These are phyloP conservation scores for Tanozyma kutaoensis DNA, from an alignment of 805 yeast species.

Conservation along the genomic window DNA sequence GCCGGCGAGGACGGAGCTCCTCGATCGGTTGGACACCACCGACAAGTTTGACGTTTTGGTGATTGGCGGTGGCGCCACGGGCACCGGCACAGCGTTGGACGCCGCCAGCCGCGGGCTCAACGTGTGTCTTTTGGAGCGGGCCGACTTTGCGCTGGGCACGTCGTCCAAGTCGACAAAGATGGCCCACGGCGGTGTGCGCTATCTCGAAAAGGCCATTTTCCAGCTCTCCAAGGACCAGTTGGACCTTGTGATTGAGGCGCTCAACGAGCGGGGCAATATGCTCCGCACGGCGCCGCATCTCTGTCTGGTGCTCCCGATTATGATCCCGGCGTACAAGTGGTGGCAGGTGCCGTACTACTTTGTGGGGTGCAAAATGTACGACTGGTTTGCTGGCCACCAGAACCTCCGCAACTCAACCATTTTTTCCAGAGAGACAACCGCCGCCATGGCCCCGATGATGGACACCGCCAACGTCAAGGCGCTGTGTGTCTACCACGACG, in stretches of 20 bases:
- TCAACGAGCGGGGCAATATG: slow-evolving; percentile 77
- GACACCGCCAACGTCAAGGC: slow-evolving; percentile 72
- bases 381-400: slow-evolving; percentile 82
- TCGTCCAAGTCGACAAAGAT: slow-evolving; percentile 89
- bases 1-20: slow-evolving; percentile 7
- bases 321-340: slow-evolving; percentile 92
- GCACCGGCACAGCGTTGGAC: slow-evolving; percentile 87
- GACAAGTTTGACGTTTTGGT: slow-evolving; percentile 66
- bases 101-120: slow-evolving; percentile 84
- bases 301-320: slow-evolving; percentile 73
- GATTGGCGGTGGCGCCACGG: slow-evolving; percentile 96
- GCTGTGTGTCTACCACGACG: slow-evolving; percentile 89
- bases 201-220: slow-evolving; percentile 88
- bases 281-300: slow-evolving; percentile 87
- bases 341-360: slow-evolving; percentile 95
- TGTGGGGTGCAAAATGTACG: slow-evolving; percentile 84
- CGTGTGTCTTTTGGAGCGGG: slow-evolving; percentile 75
- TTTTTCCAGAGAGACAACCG: slow-evolving; percentile 50
- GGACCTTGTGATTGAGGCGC: slow-evolving; percentile 79
- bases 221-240: slow-evolving; percentile 83
- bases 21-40: slow-evolving; percentile 10
- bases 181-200: slow-evolving; percentile 97
- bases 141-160: slow-evolving; percentile 87
- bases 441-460: slow-evolving; percentile 74
- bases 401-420: slow-evolving; percentile 70